A percentile compares a stretch with the other conserved stretches of the same genome.
These are phyloP conservation scores for Rhodamnia rubescens DNA, from an alignment of 345 rosid species.

Conservation along the genomic window DNA sequence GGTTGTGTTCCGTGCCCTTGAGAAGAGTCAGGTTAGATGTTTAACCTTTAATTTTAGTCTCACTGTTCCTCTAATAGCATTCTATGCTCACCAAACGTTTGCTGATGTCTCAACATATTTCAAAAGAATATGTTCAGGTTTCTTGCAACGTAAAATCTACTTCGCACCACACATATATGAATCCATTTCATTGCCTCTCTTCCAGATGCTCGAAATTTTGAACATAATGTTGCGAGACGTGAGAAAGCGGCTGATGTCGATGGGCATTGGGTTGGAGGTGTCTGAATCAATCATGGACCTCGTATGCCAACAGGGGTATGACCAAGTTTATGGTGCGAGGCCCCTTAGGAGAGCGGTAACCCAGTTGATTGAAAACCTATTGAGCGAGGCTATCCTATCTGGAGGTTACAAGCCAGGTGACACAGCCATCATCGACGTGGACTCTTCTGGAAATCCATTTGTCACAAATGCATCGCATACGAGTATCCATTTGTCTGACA, in stretches of 20 bases:
- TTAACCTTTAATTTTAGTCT: background rate
- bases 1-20: conserved; percentile 78
- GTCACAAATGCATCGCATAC: conserved; percentile 36
- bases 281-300: conserved; percentile 70
- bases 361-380: conserved; percentile 60
- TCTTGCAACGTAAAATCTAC: background rate
- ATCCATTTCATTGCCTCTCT: background rate
- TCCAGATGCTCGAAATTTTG: conserved; percentile 76
- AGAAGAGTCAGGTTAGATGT: conserved; percentile 75
- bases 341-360: conserved; percentile 85
- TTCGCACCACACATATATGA: background rate
- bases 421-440: conserved; percentile 62
- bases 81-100: background rate
- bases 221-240: conserved; percentile 82
- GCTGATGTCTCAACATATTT: background rate
- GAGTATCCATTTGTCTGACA: conserved; percentile 47
- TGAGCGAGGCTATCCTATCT: conserved; percentile 76
- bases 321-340: conserved; percentile 65
- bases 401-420: conserved; percentile 72
- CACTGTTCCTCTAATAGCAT: background rate
- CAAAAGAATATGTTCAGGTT: background rate
- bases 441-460: conserved; percentile 65
- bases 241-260: conserved; percentile 57
- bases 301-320: conserved; percentile 76
- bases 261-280: conserved; percentile 80